A percentile compares a stretch with the other conserved stretches of the same genome.
phyloP scores from a whole-genome alignment of 345 rosid genomes.

The Hypericum perforatum region DNA sequence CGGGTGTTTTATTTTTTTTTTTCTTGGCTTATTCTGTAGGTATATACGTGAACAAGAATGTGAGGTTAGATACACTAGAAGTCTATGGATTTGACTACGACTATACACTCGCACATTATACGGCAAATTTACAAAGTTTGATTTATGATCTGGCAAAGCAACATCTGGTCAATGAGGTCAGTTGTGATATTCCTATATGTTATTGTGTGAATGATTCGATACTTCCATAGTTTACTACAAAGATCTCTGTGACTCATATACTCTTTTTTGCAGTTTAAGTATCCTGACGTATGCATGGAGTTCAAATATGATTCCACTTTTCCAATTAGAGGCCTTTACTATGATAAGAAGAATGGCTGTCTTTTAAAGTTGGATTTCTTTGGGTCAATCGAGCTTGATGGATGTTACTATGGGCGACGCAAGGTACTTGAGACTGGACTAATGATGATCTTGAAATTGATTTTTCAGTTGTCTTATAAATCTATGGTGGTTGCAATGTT shows the following conservation, averaged over 20 bases:
- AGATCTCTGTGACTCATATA: conserved; percentile 4
- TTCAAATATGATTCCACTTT: conserved; percentile 76
- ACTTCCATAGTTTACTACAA: neutral
- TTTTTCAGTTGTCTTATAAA: no score
- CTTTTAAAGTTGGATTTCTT: conserved; percentile 93
- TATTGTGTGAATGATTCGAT: neutral
- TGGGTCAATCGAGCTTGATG: conserved; percentile 93
- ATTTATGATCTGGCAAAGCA: conserved; percentile 88
- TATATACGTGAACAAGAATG: conserved; percentile 78
- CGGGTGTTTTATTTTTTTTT: neutral
- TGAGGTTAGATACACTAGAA: conserved; percentile 71
- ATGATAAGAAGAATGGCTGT: conserved; percentile 75
- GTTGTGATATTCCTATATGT: conserved; percentile 3
- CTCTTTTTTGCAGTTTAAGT: conserved; percentile 51
- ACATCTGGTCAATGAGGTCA: conserved; percentile 91
- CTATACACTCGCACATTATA: conserved; percentile 88
- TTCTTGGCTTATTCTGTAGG: conserved; percentile 31
- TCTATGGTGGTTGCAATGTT: no score
- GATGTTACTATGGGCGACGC: conserved; percentile 85
- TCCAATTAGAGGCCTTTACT: conserved; percentile 85
- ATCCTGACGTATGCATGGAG: conserved; percentile 62
- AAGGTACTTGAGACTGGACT: conserved; percentile 38
- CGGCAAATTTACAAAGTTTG: conserved; percentile 65
- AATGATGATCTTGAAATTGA: no score
- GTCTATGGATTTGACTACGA: conserved; percentile 96